Percentiles rank a stretch among this genome's conserved stretches.
phyloP scores from a whole-genome alignment of 306 rosid species.

The Datisca glomerata region DNA sequence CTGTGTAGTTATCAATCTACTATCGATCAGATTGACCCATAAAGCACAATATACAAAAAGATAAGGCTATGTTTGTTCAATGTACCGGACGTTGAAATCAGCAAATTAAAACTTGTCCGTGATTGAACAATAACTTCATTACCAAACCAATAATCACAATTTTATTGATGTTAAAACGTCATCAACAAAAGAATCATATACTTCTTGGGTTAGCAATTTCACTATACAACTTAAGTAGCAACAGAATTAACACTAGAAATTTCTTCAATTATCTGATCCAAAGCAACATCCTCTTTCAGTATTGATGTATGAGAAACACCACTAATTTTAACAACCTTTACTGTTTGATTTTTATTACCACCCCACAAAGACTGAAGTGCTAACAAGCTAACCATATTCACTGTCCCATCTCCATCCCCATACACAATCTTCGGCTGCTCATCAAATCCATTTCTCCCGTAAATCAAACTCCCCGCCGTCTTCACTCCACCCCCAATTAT shows the following conservation, averaged over 20 bases:
- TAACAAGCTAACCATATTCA: constrained; percentile 61
- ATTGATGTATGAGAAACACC: constrained; percentile 52
- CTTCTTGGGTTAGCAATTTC: too few relatives aligned
- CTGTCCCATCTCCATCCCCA: constrained; percentile 92
- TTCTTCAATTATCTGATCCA: constrained; percentile 29
- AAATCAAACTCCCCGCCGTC: constrained; percentile 52
- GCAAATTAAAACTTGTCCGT: too few relatives aligned
- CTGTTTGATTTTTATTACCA: constrained; percentile 31
- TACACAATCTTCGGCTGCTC: constrained; percentile 40
- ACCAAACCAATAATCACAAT: too few relatives aligned
- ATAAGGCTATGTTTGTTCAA: too few relatives aligned
- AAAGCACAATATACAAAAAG: too few relatives aligned
- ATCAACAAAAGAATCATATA: too few relatives aligned
- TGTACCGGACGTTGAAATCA: too few relatives aligned
- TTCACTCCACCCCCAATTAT: constrained; percentile 47
- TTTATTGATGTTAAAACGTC: too few relatives aligned
- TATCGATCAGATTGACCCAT: too few relatives aligned
- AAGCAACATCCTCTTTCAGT: constrained; percentile 43
- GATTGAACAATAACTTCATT: too few relatives aligned
- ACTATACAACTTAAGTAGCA: too few relatives aligned
- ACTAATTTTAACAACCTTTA: constrained; percentile 30
- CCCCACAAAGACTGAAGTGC: constrained; percentile 53
- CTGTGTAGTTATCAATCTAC: too few relatives aligned
- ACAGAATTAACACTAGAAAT: constrained; percentile 34
- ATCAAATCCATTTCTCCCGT: constrained; percentile 43